Conservation (phyloP, 225 moss, liverwort and hornwort genomes). For the Ulota crispa region DNA sequence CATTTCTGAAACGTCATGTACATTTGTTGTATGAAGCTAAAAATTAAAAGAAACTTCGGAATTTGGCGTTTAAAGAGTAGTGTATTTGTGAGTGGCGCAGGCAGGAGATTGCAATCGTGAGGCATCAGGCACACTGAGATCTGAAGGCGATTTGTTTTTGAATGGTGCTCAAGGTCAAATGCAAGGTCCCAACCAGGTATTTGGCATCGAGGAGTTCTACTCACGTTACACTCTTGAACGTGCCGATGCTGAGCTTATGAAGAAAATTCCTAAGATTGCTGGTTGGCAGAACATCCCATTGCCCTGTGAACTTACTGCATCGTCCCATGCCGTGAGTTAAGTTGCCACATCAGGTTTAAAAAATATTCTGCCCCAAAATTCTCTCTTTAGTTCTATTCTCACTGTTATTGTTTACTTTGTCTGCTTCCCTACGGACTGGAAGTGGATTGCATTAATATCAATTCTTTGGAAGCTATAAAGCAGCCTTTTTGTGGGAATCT, state of each 20-base stretch:
- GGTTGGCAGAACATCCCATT: slow-evolving; percentile 63
- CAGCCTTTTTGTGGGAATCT: neutral
- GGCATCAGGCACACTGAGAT: slow-evolving; percentile 32
- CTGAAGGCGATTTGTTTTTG: slow-evolving; percentile 46
- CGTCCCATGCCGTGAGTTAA: slow-evolving; percentile 1
- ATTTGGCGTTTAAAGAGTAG: neutral
- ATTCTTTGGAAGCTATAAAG: neutral
- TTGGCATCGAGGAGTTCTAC: slow-evolving; percentile 53
- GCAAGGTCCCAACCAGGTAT: slow-evolving; percentile 59
- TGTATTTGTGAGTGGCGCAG: slow-evolving; percentile 25
- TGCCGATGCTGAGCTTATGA: slow-evolving; percentile 55
- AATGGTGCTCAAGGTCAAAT: slow-evolving; percentile 53
- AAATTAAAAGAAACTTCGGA: neutral
- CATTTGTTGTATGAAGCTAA: neutral
- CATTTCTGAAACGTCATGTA: neutral
- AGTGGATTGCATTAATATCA: neutral
- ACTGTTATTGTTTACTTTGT: neutral
- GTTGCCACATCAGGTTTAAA: neutral
- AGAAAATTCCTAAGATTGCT: slow-evolving; percentile 54
- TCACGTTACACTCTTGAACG: slow-evolving; percentile 69
- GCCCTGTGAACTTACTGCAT: slow-evolving; percentile 37
- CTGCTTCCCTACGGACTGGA: neutral
- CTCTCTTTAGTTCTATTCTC: neutral
- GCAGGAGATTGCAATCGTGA: slow-evolving; percentile 59
- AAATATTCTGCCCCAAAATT: neutral